Evolutionary conservation across 371 early-diverging fungal genomes (phyloP).

Genomic region (Haplosporangium sp.): DNA sequence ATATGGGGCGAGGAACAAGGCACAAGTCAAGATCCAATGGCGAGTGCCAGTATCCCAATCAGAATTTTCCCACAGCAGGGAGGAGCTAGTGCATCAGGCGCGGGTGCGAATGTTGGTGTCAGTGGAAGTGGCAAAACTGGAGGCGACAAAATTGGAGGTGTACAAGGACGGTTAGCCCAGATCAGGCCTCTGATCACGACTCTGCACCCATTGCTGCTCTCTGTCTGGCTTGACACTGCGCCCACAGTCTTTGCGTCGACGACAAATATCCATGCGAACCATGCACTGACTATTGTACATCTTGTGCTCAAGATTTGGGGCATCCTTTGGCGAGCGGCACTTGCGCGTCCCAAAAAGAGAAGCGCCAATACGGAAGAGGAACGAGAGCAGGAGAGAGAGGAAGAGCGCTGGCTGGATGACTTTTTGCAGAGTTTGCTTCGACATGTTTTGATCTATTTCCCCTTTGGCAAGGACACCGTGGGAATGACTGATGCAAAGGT

Average conservation of each 20-base stretch:
- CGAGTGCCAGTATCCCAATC: constrained; percentile 23
- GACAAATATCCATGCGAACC: constrained; percentile 49
- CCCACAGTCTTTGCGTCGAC: constrained; percentile 67
- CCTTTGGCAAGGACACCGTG: constrained; percentile 71
- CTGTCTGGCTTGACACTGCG: constrained; percentile 80
- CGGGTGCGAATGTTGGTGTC: constrained; percentile 22
- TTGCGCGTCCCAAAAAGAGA: constrained; percentile 46
- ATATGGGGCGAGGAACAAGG: constrained; percentile 24
- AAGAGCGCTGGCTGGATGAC: constrained; percentile 57
- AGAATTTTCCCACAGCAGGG: constrained; percentile 45
- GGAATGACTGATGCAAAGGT: constrained; percentile 65
- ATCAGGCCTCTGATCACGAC: constrained; percentile 62
- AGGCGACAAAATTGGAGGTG: constrained; percentile 36
- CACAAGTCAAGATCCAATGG: constrained; percentile 1
- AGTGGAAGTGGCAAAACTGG: constrained; percentile 20
- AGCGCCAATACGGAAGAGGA: constrained; percentile 25
- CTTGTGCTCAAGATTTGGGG: constrained; percentile 68
- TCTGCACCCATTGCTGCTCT: constrained; percentile 73
- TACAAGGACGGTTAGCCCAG: constrained; percentile 29
- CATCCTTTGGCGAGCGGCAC: constrained; percentile 73
- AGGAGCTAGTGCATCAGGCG: constrained; percentile 41
- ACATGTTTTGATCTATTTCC: constrained; percentile 77
- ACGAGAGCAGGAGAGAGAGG: constrained; percentile 23
- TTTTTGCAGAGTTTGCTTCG: constrained; percentile 68
- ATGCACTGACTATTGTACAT: constrained; percentile 62